A percentile compares a stretch with the other conserved stretches of the same genome.
These are phyloP conservation scores for Apiospora kogelbergensis DNA, from an alignment of 2,329 filamentous ascomycete species.

Conservation along the genomic window DNA sequence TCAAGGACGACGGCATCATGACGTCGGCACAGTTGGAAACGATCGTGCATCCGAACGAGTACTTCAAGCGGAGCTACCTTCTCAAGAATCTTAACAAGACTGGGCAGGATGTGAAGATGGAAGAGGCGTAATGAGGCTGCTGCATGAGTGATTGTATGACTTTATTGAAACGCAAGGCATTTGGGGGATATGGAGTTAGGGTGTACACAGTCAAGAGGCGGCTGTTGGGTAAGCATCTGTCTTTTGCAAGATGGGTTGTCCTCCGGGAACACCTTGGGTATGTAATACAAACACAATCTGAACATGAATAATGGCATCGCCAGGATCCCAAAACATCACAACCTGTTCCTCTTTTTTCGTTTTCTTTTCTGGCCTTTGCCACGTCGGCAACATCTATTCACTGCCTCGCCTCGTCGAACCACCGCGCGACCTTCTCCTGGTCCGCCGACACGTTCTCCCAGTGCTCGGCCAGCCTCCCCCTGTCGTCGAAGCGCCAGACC, in stretches of 20 bases:
- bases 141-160: neutral
- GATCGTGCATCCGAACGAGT: slow-evolving; percentile 95
- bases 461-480: slow-evolving; percentile 21
- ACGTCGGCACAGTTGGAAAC: slow-evolving; percentile 80
- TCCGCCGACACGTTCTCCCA: slow-evolving; percentile 24
- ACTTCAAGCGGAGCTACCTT: slow-evolving; percentile 92
- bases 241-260: neutral
- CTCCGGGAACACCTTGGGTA: neutral
- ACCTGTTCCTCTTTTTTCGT: neutral
- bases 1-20: slow-evolving; percentile 73
- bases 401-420: neutral
- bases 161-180: slow-evolving; percentile 1
- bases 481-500: slow-evolving; percentile 21
- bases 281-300: slow-evolving; percentile 1
- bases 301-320: neutral
- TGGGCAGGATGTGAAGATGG: slow-evolving; percentile 58
- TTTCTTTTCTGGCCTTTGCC: neutral
- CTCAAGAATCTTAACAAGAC: slow-evolving; percentile 73
- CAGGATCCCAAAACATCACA: neutral
- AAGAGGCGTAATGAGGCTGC: slow-evolving; percentile 27
- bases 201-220: neutral
- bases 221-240: neutral
- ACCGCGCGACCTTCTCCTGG: neutral
- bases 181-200: neutral
- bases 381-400: neutral